phyloP scores from a whole-genome alignment of 179 eudicot species.

The Vitellaria paradoxa region DNA sequence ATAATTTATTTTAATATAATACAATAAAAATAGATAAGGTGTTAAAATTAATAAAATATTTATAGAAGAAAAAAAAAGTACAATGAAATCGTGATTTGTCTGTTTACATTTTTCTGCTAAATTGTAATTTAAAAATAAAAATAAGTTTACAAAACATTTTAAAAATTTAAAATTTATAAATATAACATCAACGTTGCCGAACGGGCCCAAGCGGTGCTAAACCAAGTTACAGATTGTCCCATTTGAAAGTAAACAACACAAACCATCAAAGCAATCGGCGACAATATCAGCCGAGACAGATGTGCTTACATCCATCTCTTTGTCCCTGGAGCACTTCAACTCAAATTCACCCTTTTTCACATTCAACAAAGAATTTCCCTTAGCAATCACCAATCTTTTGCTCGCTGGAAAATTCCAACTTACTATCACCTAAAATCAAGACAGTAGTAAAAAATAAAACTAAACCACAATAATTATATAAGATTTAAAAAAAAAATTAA shows the following conservation, averaged over 20 bases:
- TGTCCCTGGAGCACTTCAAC: slow-evolving; percentile 53
- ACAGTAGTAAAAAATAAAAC: neutral
- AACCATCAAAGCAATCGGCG: slow-evolving; percentile 53
- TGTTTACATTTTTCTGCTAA: no score
- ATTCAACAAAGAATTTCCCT: slow-evolving; percentile 16
- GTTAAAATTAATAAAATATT: no score
- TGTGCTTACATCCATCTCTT: slow-evolving; percentile 54
- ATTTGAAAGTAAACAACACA: slow-evolving; percentile 11
- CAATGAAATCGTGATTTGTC: no score
- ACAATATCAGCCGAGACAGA: slow-evolving; percentile 50
- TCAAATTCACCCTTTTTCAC: slow-evolving; percentile 24
- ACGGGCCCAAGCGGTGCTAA: no score
- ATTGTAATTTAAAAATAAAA: no score
- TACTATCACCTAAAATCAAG: slow-evolving; percentile 29
- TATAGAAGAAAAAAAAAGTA: no score
- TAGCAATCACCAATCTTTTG: slow-evolving; percentile 19
- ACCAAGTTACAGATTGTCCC: neutral
- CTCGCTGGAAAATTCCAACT: slow-evolving; percentile 25
- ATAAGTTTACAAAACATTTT: no score
- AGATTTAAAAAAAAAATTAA: neutral
- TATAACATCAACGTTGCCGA: no score
- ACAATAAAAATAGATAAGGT: no score
- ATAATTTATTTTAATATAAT: no score
- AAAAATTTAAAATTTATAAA: no score
- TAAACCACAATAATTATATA: neutral